phyloP scores from a whole-genome alignment of 495 filamentous ascomycete genomes.

The Penicillium cataractarum region DNA sequence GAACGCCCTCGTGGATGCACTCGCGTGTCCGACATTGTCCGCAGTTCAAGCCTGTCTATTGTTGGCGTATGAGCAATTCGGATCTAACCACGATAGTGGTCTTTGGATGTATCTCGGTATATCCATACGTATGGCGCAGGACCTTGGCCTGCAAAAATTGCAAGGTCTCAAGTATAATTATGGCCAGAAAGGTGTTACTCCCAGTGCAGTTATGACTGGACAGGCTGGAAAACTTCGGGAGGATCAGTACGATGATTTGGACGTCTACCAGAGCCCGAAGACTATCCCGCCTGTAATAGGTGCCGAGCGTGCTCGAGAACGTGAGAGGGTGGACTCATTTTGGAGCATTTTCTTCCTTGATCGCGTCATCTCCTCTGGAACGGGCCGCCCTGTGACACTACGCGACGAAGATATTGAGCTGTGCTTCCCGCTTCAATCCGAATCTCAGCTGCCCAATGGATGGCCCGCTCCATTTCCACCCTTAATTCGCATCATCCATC shows the following conservation, averaged over 20 bases:
- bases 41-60: constrained; percentile 79
- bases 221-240: constrained; percentile 46
- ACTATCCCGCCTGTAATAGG: constrained; percentile 29
- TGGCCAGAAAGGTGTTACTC: constrained; percentile 57
- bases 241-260: constrained; percentile 48
- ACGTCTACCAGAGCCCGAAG: constrained; percentile 28
- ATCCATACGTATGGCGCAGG: constrained; percentile 83
- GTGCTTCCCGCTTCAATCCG: constrained; percentile 66
- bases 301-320: constrained; percentile 58
- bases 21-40: constrained; percentile 76
- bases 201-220: constrained; percentile 53
- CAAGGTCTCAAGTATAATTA: constrained; percentile 72
- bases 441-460: constrained; percentile 57
- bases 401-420: constrained; percentile 82
- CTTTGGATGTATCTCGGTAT: constrained; percentile 90
- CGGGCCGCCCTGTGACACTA: constrained; percentile 77
- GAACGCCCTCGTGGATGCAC: constrained; percentile 70
- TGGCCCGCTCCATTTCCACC: constrained; percentile 79
- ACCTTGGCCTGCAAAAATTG: constrained; percentile 78
- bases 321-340: constrained; percentile 79
- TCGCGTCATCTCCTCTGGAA: constrained; percentile 81
- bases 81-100: constrained; percentile 81
- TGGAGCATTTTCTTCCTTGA: constrained; percentile 88
- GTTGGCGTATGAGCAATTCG: constrained; percentile 84
- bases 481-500: constrained; percentile 77